Evolutionary conservation across 2,329 filamentous ascomycete genomes (phyloP).

Genomic region (Elsinoe arachidis): DNA sequence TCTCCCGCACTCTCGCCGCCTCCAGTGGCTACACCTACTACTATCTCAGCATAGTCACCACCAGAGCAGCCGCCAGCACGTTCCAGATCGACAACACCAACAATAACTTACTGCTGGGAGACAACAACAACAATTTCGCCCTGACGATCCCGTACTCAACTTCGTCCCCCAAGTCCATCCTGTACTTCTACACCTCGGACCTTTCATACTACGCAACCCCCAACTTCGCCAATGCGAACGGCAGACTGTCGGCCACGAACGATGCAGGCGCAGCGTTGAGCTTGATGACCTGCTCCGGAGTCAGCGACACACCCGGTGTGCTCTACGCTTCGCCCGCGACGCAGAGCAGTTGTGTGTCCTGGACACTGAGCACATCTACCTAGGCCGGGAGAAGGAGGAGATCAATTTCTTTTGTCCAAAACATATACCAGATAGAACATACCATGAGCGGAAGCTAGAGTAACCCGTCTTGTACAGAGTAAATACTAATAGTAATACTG

Average conservation of each 20-base stretch:
- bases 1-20: neutral
- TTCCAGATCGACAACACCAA: slow-evolving; percentile 13
- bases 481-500: neutral
- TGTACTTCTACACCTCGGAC: slow-evolving; percentile 9
- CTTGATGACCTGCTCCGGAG: slow-evolving; percentile 10
- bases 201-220: slow-evolving; percentile 7
- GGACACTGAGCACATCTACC: slow-evolving; percentile 7
- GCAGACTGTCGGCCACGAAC: neutral
- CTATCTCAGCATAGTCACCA: slow-evolving; percentile 2
- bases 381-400: neutral
- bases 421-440: neutral
- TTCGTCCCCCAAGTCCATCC: neutral
- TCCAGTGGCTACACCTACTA: slow-evolving; percentile 7
- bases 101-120: neutral
- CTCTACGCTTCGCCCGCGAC: neutral
- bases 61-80: neutral
- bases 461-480: neutral
- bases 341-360: slow-evolving; percentile 8
- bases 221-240: neutral
- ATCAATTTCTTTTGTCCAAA: neutral
- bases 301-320: slow-evolving; percentile 1
- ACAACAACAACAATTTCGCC: neutral
- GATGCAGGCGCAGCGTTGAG: neutral
- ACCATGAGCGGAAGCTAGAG: neutral
- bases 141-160: neutral